phyloP scores from a whole-genome alignment of 2,329 filamentous ascomycete species.

The Metarhizium anisopliae region DNA sequence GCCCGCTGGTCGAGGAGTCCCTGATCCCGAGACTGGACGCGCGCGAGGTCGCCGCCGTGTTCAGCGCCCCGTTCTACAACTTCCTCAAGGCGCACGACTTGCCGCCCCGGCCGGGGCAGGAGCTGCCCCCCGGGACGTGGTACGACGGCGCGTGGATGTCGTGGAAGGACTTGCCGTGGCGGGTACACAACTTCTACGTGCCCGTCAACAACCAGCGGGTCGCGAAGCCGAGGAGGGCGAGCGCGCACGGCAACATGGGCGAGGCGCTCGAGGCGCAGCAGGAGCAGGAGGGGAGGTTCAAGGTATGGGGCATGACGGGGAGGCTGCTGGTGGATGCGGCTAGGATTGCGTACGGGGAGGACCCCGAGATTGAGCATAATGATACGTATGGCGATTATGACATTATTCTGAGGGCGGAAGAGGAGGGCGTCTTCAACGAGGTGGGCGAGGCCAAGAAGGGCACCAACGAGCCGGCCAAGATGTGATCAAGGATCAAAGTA shows the following conservation, averaged over 20 bases:
- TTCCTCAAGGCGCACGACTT: slow-evolving; percentile 61
- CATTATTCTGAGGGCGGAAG: slow-evolving; percentile 37
- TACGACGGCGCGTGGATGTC: slow-evolving; percentile 76
- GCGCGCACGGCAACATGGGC: slow-evolving; percentile 33
- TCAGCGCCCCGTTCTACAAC: slow-evolving; percentile 79
- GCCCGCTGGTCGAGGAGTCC: slow-evolving; percentile 51
- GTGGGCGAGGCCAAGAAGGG: slow-evolving; percentile 18
- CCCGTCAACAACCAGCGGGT: slow-evolving; percentile 65
- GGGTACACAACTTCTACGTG: slow-evolving; percentile 86
- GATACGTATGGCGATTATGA: slow-evolving; percentile 41
- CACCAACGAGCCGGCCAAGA: slow-evolving; percentile 21
- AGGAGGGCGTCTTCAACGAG: slow-evolving; percentile 39
- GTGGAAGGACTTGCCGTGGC: slow-evolving; percentile 73
- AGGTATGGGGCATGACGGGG: slow-evolving; percentile 93
- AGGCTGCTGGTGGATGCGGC: slow-evolving; percentile 84
- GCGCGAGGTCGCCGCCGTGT: slow-evolving; percentile 87
- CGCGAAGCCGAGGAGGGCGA: slow-evolving; percentile 42
- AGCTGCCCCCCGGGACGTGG: slow-evolving; percentile 55
- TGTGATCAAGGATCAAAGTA: slow-evolving; percentile 14
- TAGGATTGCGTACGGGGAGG: slow-evolving; percentile 69
- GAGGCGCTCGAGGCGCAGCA: slow-evolving; percentile 38
- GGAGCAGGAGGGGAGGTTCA: slow-evolving; percentile 52
- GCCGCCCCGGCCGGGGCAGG: slow-evolving; percentile 25
- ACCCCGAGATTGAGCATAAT: slow-evolving; percentile 75
- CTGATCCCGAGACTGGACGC: slow-evolving; percentile 78